Evolutionary conservation across 2,329 filamentous ascomycete species (phyloP).

Genomic region (Escovopsis sp.): DNA sequence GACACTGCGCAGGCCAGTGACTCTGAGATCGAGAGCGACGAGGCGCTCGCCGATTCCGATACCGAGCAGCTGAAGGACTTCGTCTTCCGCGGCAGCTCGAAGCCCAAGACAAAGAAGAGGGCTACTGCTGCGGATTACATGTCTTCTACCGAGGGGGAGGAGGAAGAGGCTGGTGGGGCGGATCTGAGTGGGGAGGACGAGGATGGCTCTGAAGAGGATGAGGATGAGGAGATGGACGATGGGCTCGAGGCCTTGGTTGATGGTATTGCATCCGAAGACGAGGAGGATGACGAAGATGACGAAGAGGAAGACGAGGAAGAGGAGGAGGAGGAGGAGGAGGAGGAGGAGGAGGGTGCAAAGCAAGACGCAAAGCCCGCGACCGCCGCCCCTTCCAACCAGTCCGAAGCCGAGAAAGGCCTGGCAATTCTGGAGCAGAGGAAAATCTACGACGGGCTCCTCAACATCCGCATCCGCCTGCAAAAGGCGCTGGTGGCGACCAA

Average conservation of each 20-base stretch:
- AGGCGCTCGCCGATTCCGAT: slow-evolving; percentile 71
- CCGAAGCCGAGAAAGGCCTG: slow-evolving; percentile 67
- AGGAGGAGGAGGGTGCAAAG: slow-evolving; percentile 9
- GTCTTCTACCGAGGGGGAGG: slow-evolving; percentile 29
- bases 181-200: slow-evolving; percentile 14
- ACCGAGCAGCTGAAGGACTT: slow-evolving; percentile 69
- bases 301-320: slow-evolving; percentile 21
- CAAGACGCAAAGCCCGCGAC: slow-evolving; percentile 19
- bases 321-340: slow-evolving; percentile 17
- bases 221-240: slow-evolving; percentile 20
- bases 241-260: slow-evolving; percentile 5
- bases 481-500: slow-evolving; percentile 78
- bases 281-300: slow-evolving; percentile 21
- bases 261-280: slow-evolving; percentile 11
- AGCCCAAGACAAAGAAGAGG: slow-evolving; percentile 27
- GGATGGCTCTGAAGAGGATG: too few species aligned
- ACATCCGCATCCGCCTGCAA: slow-evolving; percentile 82
- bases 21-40: slow-evolving; percentile 49
- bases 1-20: slow-evolving; percentile 35
- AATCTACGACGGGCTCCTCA: slow-evolving; percentile 76
- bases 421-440: slow-evolving; percentile 78
- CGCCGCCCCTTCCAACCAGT: slow-evolving; percentile 16
- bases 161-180: slow-evolving; percentile 18
- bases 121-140: slow-evolving; percentile 44
- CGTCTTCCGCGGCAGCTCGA: slow-evolving; percentile 44